Percentiles rank a stretch among this genome's conserved stretches.
phyloP scores from a whole-genome alignment of 768 basidiomycete species.

The Suillus brevipes region DNA sequence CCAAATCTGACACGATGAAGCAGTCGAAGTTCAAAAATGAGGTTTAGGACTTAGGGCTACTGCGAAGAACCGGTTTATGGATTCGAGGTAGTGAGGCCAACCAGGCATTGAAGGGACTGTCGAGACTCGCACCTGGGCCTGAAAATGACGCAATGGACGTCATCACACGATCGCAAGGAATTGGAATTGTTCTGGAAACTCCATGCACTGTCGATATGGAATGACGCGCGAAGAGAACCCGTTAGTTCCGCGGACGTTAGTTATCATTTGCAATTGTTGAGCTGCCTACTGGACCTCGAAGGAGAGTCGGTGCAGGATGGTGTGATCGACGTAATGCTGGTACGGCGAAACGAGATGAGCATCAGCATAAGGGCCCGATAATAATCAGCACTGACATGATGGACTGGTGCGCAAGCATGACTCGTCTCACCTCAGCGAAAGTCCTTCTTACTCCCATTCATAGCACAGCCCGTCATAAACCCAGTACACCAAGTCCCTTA shows the following conservation, averaged over 20 bases:
- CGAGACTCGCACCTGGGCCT: conserved; percentile 43
- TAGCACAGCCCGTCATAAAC: too few species aligned
- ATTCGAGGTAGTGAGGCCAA: background rate
- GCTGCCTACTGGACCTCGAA: background rate
- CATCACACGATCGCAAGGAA: conserved; percentile 52
- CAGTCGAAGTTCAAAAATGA: conserved; percentile 70
- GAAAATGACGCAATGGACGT: conserved; percentile 35
- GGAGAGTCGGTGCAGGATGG: too few species aligned
- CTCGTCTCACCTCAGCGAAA: too few species aligned
- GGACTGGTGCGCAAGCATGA: too few species aligned
- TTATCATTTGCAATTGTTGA: background rate
- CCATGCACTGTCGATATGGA: conserved; percentile 54
- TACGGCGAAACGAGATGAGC: too few species aligned
- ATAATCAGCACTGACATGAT: too few species aligned
- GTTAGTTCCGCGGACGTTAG: too few species aligned
- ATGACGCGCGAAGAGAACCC: conserved; percentile 41
- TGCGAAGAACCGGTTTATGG: conserved; percentile 33
- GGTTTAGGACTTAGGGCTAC: conserved; percentile 37
- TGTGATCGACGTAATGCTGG: too few species aligned
- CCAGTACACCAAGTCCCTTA: too few species aligned
- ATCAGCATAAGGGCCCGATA: too few species aligned
- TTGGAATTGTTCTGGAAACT: conserved; percentile 42
- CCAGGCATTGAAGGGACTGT: background rate
- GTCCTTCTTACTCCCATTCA: too few species aligned
- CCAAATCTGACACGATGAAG: conserved; percentile 60